Evolutionary conservation across 371 early-diverging fungal genomes (phyloP).

Genomic region (Syncephalis plumigaleata): DNA sequence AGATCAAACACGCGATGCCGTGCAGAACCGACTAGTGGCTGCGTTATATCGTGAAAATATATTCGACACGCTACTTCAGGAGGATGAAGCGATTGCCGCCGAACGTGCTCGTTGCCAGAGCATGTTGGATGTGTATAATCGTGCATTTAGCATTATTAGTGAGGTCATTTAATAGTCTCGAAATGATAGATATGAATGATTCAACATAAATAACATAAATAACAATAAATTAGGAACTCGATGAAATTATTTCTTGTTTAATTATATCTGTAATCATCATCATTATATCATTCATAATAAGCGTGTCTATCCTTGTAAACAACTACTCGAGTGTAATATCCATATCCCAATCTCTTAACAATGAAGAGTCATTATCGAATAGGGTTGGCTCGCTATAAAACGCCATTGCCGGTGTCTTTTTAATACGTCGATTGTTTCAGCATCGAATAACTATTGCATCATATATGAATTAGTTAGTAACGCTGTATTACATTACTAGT

Average conservation of each 20-base stretch:
- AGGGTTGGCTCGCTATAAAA: too few relatives aligned
- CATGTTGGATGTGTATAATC: conserved; percentile 60
- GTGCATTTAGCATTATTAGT: conserved; percentile 57
- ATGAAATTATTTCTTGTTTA: too few relatives aligned
- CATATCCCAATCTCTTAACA: too few relatives aligned
- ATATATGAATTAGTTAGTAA: neutral
- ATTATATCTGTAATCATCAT: too few relatives aligned
- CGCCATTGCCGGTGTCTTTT: conserved; percentile 49
- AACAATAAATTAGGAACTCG: too few relatives aligned
- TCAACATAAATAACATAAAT: too few relatives aligned
- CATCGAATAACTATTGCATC: conserved; percentile 35
- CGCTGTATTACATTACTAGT: neutral
- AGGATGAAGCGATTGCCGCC: conserved; percentile 51
- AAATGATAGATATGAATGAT: too few relatives aligned
- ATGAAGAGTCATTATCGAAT: too few relatives aligned
- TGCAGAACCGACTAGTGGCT: conserved; percentile 70
- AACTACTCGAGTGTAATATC: too few relatives aligned
- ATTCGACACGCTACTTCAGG: conserved; percentile 52
- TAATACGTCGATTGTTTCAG: conserved; percentile 42
- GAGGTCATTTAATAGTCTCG: conserved; percentile 29
- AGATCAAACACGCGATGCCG: conserved; percentile 48
- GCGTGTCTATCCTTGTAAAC: too few relatives aligned
- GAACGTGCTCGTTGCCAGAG: conserved; percentile 61
- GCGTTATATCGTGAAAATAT: conserved; percentile 63
- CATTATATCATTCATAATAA: too few relatives aligned